phyloP scores from a whole-genome alignment of 2,329 filamentous ascomycete species.

The Colletotrichum cordylinicola region DNA sequence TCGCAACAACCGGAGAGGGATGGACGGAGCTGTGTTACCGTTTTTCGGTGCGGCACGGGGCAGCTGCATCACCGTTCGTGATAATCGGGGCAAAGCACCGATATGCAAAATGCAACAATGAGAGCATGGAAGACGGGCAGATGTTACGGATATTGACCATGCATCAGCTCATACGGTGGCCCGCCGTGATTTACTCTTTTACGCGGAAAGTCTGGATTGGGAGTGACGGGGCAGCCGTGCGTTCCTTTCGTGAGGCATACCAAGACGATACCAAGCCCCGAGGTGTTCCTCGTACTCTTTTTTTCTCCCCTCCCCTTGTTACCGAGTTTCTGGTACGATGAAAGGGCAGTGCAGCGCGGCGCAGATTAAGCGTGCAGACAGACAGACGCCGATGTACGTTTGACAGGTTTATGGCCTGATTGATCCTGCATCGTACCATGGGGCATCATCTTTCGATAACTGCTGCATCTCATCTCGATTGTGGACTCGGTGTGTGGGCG shows the following conservation, averaged over 20 bases:
- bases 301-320: neutral
- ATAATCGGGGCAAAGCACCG: neutral
- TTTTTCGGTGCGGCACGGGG: neutral
- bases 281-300: neutral
- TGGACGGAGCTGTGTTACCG: neutral
- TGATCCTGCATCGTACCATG: neutral
- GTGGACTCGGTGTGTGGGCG: neutral
- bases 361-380: neutral
- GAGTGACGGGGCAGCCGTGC: neutral
- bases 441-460: neutral
- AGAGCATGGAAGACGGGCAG: neutral
- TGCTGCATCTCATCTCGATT: neutral
- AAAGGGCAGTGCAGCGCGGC: neutral
- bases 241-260: neutral
- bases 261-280: neutral
- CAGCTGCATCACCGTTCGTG: neutral
- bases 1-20: neutral
- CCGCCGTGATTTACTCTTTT: neutral
- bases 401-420: conserved; percentile 3
- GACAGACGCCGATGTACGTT: neutral
- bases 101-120: conserved; percentile 6
- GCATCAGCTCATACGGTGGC: neutral
- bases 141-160: neutral
- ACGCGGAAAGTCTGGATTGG: neutral
- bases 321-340: neutral